Evolutionary conservation across 768 basidiomycete species (phyloP).

Genomic region (Sarcodon aspratus): DNA sequence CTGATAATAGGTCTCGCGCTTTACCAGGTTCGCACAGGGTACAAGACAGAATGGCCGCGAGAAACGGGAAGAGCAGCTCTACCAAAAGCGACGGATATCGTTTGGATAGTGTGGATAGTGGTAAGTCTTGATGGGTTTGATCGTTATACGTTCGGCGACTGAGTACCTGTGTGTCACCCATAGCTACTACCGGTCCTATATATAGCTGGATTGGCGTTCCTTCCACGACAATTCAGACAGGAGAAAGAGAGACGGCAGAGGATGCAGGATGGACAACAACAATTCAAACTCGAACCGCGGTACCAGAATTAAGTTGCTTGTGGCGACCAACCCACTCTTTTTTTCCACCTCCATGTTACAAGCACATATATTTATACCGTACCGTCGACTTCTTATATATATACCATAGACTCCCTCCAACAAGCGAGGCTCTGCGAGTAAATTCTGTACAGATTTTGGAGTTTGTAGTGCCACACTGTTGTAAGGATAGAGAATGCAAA

Average conservation of each 20-base stretch:
- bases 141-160: background rate
- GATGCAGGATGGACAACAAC: background rate
- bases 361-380: no score
- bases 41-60: conserved; percentile 18
- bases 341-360: no score
- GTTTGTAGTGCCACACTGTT: no score
- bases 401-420: no score
- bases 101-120: conserved; percentile 32
- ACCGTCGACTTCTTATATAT: no score
- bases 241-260: conserved; percentile 5
- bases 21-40: conserved; percentile 36
- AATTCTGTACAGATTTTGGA: no score
- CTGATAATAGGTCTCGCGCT: conserved; percentile 41
- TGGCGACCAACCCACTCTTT: no score
- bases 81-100: conserved; percentile 15
- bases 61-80: conserved; percentile 13
- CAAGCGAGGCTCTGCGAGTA: no score
- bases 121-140: conserved; percentile 19
- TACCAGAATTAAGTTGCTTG: no score
- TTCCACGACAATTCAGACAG: conserved; percentile 19
- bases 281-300: no score
- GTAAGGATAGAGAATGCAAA: no score
- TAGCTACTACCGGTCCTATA: conserved; percentile 20
- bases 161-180: background rate
- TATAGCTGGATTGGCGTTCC: conserved; percentile 14